Percentiles rank a stretch among this genome's conserved stretches.
phyloP scores from a whole-genome alignment of 352 stramenopile species.

The Lagenidium sp. region DNA sequence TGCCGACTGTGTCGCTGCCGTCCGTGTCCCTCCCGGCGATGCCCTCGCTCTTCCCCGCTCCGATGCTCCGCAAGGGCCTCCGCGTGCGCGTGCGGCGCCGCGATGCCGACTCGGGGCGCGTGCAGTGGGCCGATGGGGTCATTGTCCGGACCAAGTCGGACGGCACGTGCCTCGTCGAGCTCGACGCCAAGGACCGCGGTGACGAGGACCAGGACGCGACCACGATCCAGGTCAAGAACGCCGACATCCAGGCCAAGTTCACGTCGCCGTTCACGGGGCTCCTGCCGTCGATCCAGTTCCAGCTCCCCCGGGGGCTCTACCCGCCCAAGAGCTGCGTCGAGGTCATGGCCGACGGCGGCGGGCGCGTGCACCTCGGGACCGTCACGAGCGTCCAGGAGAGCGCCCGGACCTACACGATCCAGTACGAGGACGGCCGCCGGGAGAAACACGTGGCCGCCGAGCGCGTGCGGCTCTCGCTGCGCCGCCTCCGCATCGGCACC shows the following conservation, averaged over 20 bases:
- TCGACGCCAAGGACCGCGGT: slow-evolving; percentile 16
- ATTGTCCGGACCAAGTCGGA: slow-evolving; percentile 41
- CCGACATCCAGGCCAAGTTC: slow-evolving; percentile 31
- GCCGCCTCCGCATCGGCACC: slow-evolving; percentile 43
- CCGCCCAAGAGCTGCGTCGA: slow-evolving; percentile 39
- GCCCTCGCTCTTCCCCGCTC: slow-evolving; percentile 1
- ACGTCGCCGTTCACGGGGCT: slow-evolving; percentile 23
- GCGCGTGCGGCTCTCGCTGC: slow-evolving; percentile 42
- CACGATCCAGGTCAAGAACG: slow-evolving; percentile 36
- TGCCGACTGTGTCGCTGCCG: slow-evolving; percentile 8
- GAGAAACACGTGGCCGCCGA: slow-evolving; percentile 43
- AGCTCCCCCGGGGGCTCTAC: slow-evolving; percentile 17
- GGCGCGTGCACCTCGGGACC: slow-evolving; percentile 36
- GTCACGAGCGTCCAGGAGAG: slow-evolving; percentile 29
- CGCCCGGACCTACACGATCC: slow-evolving; percentile 40
- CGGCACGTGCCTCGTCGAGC: slow-evolving; percentile 35
- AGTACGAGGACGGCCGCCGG: slow-evolving; percentile 47
- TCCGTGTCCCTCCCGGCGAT: slow-evolving; percentile 7
- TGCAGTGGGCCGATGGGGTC: slow-evolving; percentile 32
- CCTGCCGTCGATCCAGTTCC: slow-evolving; percentile 17
- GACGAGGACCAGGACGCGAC: too few relatives aligned
- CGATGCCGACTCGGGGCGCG: neutral
- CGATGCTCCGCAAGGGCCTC: slow-evolving; percentile 26
- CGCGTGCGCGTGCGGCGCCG: slow-evolving; percentile 35
- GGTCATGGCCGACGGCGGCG: slow-evolving; percentile 21